Evolutionary conservation across 2,329 filamentous ascomycete species (phyloP), one percentile per base, ranked within the genome.

Genomic region (Pyrenophora tritici-repentis): DNA sequence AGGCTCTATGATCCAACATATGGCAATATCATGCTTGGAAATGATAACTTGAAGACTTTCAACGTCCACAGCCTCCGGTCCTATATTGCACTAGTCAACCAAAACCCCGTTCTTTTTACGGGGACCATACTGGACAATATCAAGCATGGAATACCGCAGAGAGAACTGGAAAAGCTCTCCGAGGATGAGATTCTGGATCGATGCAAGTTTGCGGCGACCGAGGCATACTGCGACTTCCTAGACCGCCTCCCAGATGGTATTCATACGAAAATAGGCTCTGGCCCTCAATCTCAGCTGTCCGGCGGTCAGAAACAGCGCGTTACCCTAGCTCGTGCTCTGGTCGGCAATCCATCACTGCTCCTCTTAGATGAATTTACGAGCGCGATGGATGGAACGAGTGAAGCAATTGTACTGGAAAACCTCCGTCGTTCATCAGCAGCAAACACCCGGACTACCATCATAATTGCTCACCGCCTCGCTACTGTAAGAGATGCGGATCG

Each of bases 221-320:
- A 86, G 31, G 85, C 86, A 2, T 83, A 87, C 66, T 71, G 67
- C 36, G 71, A 74, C 31, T 74, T 74, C 47, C 53, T 74, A 12
- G 62, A 66, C 17, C 57, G 63, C 16, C 63, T 75, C 6, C 70
- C 72, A 3, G 57, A 74, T 36, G 72, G 71, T 6, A 62, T 72
- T 6, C 45, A 71, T 20, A 73, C 70, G 13, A 55, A 52, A 9
- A 64, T 73, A 39, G 66, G 71, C n/a, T 59, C 68, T 10, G 67
- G 66, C 3, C 63, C 67, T 31, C 66, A 67, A 17, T 66, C 67
- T 5, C 67, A 68, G 49, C 63, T 73, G 3, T 74, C 72, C 17
- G 72, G 72, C 17, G 72, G 72, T 12, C 72, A 74, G 42, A 73
- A 73, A 46, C 71, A 74, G 46, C 67, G 71, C n/a, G 66, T 74